Evolutionary conservation across 2,329 filamentous ascomycete species (phyloP), one percentile per base, ranked within the genome.

Genomic region (Sclerotinia subarctica): DNA sequence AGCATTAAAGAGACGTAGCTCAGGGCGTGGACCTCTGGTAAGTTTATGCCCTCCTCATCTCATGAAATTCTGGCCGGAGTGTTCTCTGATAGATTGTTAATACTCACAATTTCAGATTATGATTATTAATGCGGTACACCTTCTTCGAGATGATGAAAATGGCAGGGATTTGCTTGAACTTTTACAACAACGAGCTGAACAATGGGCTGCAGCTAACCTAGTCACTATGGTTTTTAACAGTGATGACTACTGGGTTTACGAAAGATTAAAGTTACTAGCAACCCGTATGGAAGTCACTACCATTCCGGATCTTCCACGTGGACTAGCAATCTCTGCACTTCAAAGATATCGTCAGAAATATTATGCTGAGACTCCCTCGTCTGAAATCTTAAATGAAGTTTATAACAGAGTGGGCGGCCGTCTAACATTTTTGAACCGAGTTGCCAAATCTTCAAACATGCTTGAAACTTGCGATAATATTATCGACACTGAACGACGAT

Each of bases 181-280:
- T 62, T 88, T 99, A 42, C 95, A 99, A 76, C 95, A 99, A 78
- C 88, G 94, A 44, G 94, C 95, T 1, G 95, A 99, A 79, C 91
- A 95, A 78, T 99, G 95, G 95, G 94, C 95, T 1, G 95, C 94
- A 1, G 88, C 91, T 26, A 94, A 93, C 72, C 85, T 99, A 11
- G 92, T 96, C 42, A 98, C 95, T 1, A 86, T 93, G 83, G 89
- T 99, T 46, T 93, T 99, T 81, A 98, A 97, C 80, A 94, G 89
- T 66, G 95, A 99, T 79, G 95, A 98, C 77, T 99, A 97, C 80
- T 99, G 95, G 95, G 91, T 99, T 0, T 98, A 97, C 75, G 95
- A 99, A 78, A 87, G 94, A 19, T 82, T 99, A 64, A 97, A 97
- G 82, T 90, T 92, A 77, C 90, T 97, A 69, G 92, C 93, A 3